Base-by-base conservation (phyloP, 2,329 filamentous ascomycete species). In the Magnaporthiopsis incrustans region DNA sequence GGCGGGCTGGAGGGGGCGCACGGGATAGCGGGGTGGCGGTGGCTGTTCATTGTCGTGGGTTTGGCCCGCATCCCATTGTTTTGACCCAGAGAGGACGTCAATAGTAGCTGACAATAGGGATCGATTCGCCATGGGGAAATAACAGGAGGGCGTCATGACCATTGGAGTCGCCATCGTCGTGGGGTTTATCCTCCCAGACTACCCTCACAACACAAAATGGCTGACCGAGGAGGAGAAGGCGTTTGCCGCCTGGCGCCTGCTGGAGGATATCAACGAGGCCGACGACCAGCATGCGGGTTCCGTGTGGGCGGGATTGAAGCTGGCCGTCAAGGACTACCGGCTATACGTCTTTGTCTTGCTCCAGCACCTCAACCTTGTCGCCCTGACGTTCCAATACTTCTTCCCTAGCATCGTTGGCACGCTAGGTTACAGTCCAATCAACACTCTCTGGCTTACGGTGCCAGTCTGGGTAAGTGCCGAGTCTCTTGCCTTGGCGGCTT, bases 351-450 rank as follows among this genome's bases (percentile, higher is more conserved):
- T 85, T 63, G 77, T 82, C 1, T 72, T 85, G 27, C 72, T 85
- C 3, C 82, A 85, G 68, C 82, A 85, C 64, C 69, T 78, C n/a
- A 80, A 77, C 38, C 67, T 84, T 22, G 72, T 83, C 1, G 78
- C 79, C 0, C 82, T 85, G 69, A 83, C 81, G 1, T 87, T 88
- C 69, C 83, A 86, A 59, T 87, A 87, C 70, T 88, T 88, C 75
- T 88, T 89, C 73, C 86, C 86, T 0, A 84, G 80, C 0, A 86
- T 89, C 57, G 82, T 88, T 1, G 78, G 84, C 58, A 87, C 84
- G 0, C 78, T 89, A 0, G 83, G 84, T 0, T 89, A 85, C 70
- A 76, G 77, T 10, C 79, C 74, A 30, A 81, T 85, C 59, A 73
- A 77, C 18, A 86, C 85, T 0, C 75, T 87, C 0, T 79, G 84